Evolutionary conservation across 1,284 basidiomycete species (phyloP).

Genomic region (Cryptococcus sp.): DNA sequence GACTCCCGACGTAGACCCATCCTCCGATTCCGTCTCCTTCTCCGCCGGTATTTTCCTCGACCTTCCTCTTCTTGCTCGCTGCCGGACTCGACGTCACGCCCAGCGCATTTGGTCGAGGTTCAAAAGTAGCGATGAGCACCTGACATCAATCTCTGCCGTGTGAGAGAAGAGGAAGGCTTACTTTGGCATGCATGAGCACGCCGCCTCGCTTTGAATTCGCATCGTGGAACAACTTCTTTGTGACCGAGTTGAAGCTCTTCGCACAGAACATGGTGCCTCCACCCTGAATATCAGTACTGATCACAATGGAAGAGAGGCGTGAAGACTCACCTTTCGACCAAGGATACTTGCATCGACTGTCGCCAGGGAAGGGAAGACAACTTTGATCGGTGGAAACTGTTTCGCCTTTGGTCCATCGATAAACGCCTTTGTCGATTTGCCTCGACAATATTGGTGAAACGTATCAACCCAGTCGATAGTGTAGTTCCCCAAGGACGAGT

Average conservation of each 20-base stretch:
- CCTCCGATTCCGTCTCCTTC: conserved; percentile 27
- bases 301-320: not conserved
- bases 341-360: conserved; percentile 34
- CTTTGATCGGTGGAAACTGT: conserved; percentile 36
- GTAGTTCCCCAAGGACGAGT: conserved; percentile 42
- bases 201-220: conserved; percentile 44
- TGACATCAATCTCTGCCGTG: conserved; percentile 10
- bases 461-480: conserved; percentile 36
- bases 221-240: conserved; percentile 35
- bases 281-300: conserved; percentile 17
- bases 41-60: conserved; percentile 19
- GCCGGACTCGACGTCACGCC: conserved; percentile 9
- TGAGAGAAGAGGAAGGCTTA: conserved; percentile 9
- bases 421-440: conserved; percentile 19
- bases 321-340: conserved; percentile 24
- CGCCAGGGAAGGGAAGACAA: conserved; percentile 39
- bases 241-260: conserved; percentile 26
- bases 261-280: conserved; percentile 46
- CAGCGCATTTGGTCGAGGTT: conserved; percentile 22
- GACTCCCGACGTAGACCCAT: conserved; percentile 44
- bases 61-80: conserved; percentile 26
- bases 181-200: conserved; percentile 47
- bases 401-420: conserved; percentile 18
- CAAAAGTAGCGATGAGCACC: conserved; percentile 40
- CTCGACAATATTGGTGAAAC: conserved; percentile 34